These are phyloP conservation scores for Trametes elegans DNA, from an alignment of 768 basidiomycete genomes.

Conservation along the genomic window DNA sequence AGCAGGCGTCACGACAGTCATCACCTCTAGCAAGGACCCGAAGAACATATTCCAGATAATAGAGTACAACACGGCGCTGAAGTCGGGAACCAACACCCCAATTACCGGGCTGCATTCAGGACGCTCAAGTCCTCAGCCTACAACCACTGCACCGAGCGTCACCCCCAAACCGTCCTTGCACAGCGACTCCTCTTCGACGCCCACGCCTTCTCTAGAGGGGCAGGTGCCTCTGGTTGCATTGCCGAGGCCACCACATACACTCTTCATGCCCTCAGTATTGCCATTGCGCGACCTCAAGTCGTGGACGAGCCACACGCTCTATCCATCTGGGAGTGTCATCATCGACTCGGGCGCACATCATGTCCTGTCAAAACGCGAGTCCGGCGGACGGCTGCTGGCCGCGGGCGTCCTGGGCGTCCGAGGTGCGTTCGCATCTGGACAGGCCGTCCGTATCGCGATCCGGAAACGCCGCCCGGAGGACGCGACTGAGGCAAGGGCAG, in stretches of 20 bases:
- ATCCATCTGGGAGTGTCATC: slow-evolving; percentile 83
- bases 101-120: slow-evolving; percentile 30
- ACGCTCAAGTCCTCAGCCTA: slow-evolving; percentile 19
- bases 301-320: slow-evolving; percentile 96
- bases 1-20: slow-evolving; percentile 90
- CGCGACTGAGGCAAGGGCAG: slow-evolving; percentile 21
- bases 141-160: neutral
- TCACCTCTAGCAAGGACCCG: slow-evolving; percentile 81
- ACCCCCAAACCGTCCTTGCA: slow-evolving; percentile 14
- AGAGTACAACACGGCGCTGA: slow-evolving; percentile 59
- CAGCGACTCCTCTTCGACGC: slow-evolving; percentile 4
- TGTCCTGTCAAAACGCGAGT: slow-evolving; percentile 81
- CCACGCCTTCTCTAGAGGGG: slow-evolving; percentile 7
- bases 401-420: slow-evolving; percentile 86
- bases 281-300: slow-evolving; percentile 86
- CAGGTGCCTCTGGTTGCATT: neutral
- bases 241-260: slow-evolving; percentile 73
- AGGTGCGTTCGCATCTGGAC: slow-evolving; percentile 90
- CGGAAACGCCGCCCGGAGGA: slow-evolving; percentile 33
- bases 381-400: slow-evolving; percentile 88
- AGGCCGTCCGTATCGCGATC: slow-evolving; percentile 85
- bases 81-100: slow-evolving; percentile 37
- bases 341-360: slow-evolving; percentile 88
- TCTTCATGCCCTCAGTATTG: slow-evolving; percentile 73
- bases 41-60: slow-evolving; percentile 78